These are phyloP conservation scores for Aegilops speltoides DNA, from an alignment of 176 grass and related monocot species.

Conservation along the genomic window DNA sequence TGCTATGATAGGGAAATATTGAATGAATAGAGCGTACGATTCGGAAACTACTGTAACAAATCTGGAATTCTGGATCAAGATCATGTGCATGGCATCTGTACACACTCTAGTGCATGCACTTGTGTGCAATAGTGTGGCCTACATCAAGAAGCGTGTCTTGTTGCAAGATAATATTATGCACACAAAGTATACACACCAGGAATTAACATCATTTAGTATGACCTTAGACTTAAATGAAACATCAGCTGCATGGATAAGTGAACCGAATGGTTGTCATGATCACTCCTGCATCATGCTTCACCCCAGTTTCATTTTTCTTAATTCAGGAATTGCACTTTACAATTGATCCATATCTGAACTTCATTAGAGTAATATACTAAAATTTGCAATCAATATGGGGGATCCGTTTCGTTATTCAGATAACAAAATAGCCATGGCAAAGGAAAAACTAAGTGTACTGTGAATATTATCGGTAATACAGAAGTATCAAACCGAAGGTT, in stretches of 20 bases:
- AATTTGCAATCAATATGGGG: neutral
- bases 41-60: neutral
- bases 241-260: neutral
- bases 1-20: neutral
- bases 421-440: neutral
- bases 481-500: constrained; percentile 67
- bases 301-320: neutral
- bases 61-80: neutral
- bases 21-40: too few relatives aligned
- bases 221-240: too few relatives aligned
- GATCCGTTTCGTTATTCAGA: neutral
- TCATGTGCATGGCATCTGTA: neutral
- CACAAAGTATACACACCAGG: too few relatives aligned
- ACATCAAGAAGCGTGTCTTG: too few relatives aligned
- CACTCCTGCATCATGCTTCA: neutral
- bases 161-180: too few relatives aligned
- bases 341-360: neutral
- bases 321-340: neutral
- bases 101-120: too few relatives aligned
- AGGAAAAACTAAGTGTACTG: neutral
- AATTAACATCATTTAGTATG: too few relatives aligned
- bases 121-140: too few relatives aligned
- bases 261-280: neutral
- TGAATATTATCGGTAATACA: neutral
- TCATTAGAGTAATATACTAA: neutral